Base-by-base conservation (phyloP, 1,284 basidiomycete species). In the Coniferiporia weirii region DNA sequence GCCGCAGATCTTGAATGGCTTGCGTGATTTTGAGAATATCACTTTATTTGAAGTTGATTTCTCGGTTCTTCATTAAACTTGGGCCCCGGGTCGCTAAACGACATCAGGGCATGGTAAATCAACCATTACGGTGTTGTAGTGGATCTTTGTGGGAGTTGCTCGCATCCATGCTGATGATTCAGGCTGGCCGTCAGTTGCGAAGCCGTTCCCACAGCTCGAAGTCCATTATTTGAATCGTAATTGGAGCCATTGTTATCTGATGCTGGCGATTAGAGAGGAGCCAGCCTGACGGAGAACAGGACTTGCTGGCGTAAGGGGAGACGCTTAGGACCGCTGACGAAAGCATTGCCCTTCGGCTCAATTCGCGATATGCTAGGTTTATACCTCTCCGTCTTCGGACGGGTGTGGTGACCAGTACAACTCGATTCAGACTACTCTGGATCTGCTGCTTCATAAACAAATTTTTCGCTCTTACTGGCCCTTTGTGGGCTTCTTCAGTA, bases 381-480 rank as follows among this genome's bases (percentile, higher is more conserved):
- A 27, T 1, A 15, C 19, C 22, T 19, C 19, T 27, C 10, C 32
- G 52, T 35, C 36, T 27, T 27, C 5, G n/a, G 27, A 27, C 27
- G 27, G 34, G 19, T 45, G 32, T 51, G 40, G 48, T 7, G 51
- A 46, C 17, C 44, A 43, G 56, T 57, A 59, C 62, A 65, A 65
- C 65, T 66, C 63, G 56, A 65, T 64, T 66, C 65, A 65, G 65
- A 66, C 65, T 66, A 65, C 60, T 65, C 64, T 65, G 61, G 51
- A 51, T 61, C 64, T 63, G 64, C 63, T 63, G 62, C 49, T 34
- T 49, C 51, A 36, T 13, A 43, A 49, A 12, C 22, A 57, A 57
- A 61, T 63, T 57, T 60, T 62, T 46, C 27, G 22, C 36, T 36
- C 4, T 20, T 44, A 20, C 9, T 47, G 50, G 45, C 35, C 48